These are phyloP conservation scores for Bipolaris gigantea DNA, from an alignment of 2,329 filamentous ascomycete species.

Conservation along the genomic window DNA sequence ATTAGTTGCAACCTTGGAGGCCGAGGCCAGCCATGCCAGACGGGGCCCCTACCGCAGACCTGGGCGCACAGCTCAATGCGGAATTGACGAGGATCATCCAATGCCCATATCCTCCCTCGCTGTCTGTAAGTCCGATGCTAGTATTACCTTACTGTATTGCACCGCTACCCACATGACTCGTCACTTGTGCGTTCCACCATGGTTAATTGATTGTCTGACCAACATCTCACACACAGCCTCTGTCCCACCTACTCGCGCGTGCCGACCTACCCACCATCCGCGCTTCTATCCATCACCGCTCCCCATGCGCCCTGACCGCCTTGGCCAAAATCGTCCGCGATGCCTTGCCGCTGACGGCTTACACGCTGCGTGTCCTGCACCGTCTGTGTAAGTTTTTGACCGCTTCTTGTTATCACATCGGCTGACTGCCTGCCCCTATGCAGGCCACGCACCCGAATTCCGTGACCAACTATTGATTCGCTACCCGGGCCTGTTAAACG, in stretches of 20 bases:
- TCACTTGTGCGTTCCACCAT: slow-evolving; percentile 17
- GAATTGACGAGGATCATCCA: slow-evolving; percentile 54
- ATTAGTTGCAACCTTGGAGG: neutral
- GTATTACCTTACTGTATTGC: slow-evolving; percentile 17
- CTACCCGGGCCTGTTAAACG: slow-evolving; percentile 37
- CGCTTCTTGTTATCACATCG: slow-evolving; percentile 2
- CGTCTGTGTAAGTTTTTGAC: slow-evolving; percentile 48
- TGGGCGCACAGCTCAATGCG: slow-evolving; percentile 33
- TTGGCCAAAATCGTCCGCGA: slow-evolving; percentile 51
- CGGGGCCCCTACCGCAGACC: slow-evolving; percentile 19
- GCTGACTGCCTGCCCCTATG: slow-evolving; percentile 26
- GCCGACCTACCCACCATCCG: slow-evolving; percentile 44
- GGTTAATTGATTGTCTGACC: slow-evolving; percentile 26
- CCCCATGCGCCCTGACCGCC: slow-evolving; percentile 53
- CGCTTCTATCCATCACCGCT: slow-evolving; percentile 50
- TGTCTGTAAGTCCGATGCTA: slow-evolving; percentile 50
- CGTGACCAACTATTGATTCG: slow-evolving; percentile 34
- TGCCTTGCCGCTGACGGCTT: slow-evolving; percentile 55
- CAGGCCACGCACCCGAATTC: slow-evolving; percentile 38
- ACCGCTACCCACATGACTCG: slow-evolving; percentile 26
- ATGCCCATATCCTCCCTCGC: slow-evolving; percentile 54
- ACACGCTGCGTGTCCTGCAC: slow-evolving; percentile 55
- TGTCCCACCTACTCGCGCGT: slow-evolving; percentile 40
- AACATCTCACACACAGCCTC: slow-evolving; percentile 35
- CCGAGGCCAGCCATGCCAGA: slow-evolving; percentile 4